Percentiles rank a stretch among this genome's conserved stretches.
phyloP scores from a whole-genome alignment of 139 green algal species.

The Chlorella ohadii region DNA sequence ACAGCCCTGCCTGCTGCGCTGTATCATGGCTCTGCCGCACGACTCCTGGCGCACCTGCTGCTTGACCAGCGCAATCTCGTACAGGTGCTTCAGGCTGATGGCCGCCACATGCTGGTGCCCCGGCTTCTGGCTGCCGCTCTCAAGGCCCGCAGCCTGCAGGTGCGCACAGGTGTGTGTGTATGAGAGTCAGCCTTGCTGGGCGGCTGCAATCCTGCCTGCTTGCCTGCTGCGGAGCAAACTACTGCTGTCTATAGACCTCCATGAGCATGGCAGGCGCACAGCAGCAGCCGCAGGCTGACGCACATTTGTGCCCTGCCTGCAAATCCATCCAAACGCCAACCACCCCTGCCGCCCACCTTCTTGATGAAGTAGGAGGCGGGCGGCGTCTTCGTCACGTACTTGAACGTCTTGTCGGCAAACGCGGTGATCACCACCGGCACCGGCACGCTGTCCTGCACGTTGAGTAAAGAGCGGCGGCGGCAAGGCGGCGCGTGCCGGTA shows the following conservation, averaged over 20 bases:
- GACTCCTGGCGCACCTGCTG: conserved; percentile 49
- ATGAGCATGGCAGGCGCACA: too few relatives aligned
- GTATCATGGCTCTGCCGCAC: too few relatives aligned
- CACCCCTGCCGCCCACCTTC: neutral
- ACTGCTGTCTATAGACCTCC: too few relatives aligned
- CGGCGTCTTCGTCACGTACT: conserved; percentile 84
- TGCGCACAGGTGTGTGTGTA: too few relatives aligned
- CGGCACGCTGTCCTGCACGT: conserved; percentile 62
- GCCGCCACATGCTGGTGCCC: conserved; percentile 81
- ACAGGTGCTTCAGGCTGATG: conserved; percentile 93
- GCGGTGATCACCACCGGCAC: conserved; percentile 76
- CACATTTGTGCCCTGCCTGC: too few relatives aligned
- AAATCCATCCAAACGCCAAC: too few relatives aligned
- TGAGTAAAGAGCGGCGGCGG: too few relatives aligned
- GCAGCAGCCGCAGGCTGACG: too few relatives aligned
- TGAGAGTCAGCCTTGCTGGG: too few relatives aligned
- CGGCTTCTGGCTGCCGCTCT: conserved; percentile 67
- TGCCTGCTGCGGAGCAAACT: too few relatives aligned
- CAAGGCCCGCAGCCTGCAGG: conserved; percentile 74
- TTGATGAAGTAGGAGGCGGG: conserved; percentile 91
- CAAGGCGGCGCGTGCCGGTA: neutral
- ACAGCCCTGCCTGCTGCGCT: too few relatives aligned
- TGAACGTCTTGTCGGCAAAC: conserved; percentile 92
- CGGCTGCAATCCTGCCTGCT: too few relatives aligned
- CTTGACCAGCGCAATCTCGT: conserved; percentile 94